phyloP scores from a whole-genome alignment of 192 early-diverging fungal genomes.

The Bifiguratus adelaidae region DNA sequence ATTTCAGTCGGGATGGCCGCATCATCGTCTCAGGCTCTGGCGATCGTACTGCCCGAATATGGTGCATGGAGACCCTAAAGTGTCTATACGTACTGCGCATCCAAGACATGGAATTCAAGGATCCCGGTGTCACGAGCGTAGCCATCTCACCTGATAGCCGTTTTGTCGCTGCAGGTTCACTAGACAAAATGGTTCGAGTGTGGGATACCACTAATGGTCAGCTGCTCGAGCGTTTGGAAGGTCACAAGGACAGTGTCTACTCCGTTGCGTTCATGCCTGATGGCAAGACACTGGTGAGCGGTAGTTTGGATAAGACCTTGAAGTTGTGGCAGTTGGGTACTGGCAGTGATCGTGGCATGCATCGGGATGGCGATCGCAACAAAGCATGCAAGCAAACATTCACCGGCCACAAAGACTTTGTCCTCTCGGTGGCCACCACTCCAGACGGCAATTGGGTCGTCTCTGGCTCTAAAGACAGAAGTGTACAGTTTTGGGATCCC shows the following conservation, averaged over 20 bases:
- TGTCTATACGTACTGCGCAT: conserved; percentile 64
- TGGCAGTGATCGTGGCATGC: conserved; percentile 15
- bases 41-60: conserved; percentile 76
- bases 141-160: conserved; percentile 85
- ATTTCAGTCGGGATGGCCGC: conserved; percentile 85
- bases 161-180: conserved; percentile 78
- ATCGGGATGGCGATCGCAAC: conserved; percentile 5
- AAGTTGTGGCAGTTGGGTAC: conserved; percentile 83
- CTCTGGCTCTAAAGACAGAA: conserved; percentile 85
- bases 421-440: conserved; percentile 84
- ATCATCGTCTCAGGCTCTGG: conserved; percentile 85
- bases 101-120: conserved; percentile 71
- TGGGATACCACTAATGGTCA: conserved; percentile 79
- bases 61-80: conserved; percentile 74
- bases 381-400: conserved; percentile 32
- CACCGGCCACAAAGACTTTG: conserved; percentile 77
- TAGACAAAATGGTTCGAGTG: conserved; percentile 88
- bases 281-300: conserved; percentile 83
- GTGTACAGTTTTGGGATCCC: conserved; percentile 92
- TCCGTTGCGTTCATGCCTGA: conserved; percentile 91
- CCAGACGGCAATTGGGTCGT: conserved; percentile 84
- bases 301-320: conserved; percentile 85
- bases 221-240: conserved; percentile 83
- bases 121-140: conserved; percentile 92
- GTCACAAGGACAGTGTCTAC: conserved; percentile 94